Conservation (phyloP, 23 red algal genomes). For the Chondrus crispus region DNA sequence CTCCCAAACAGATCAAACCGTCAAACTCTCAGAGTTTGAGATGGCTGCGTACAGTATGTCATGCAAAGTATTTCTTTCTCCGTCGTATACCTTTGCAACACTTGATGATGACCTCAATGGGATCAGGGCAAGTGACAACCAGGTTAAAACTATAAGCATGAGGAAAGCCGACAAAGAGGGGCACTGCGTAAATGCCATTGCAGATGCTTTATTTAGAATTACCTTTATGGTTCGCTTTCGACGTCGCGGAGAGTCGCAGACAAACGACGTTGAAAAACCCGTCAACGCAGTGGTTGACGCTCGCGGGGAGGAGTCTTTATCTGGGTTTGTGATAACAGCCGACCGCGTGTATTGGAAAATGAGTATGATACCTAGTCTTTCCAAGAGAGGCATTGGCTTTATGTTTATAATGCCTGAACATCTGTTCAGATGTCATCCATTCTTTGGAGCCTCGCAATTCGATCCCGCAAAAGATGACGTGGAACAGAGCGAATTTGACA, state of each 20-base stretch:
- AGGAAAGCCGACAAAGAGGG: background rate
- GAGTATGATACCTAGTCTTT: background rate
- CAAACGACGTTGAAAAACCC: background rate
- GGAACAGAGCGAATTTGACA: background rate
- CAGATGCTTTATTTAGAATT: background rate
- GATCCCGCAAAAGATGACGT: background rate
- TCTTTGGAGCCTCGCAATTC: background rate
- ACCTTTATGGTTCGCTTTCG: background rate
- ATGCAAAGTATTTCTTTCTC: background rate
- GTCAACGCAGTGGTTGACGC: background rate
- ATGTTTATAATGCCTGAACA: background rate
- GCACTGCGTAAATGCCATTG: background rate
- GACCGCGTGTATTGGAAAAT: background rate
- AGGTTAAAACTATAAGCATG: background rate
- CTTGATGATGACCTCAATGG: conserved; percentile 3
- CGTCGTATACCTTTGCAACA: background rate
- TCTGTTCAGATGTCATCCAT: background rate
- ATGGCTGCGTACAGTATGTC: background rate
- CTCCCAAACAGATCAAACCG: background rate
- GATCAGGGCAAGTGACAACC: background rate
- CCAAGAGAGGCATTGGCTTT: background rate
- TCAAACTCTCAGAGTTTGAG: background rate
- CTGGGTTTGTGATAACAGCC: background rate
- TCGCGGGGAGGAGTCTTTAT: background rate
- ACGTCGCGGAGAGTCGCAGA: background rate